phyloP scores from a whole-genome alignment of 202 grass and related monocot species.

The Eragrostis tef region DNA sequence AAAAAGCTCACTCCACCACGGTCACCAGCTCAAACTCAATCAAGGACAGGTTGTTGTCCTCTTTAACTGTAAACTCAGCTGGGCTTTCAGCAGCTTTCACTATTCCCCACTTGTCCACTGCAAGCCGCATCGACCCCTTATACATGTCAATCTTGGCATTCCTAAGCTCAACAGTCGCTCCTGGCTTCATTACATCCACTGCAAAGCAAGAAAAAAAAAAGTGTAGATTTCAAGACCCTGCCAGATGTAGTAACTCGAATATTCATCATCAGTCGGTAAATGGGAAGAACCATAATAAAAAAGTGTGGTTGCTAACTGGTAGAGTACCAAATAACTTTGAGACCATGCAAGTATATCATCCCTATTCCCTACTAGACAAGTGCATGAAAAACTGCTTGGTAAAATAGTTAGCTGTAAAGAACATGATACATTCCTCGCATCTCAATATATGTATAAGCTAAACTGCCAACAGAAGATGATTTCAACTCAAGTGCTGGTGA shows the following conservation, averaged over 20 bases:
- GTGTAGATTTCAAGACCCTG: neutral
- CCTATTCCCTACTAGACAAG: neutral
- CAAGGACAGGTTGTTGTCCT: conserved; percentile 68
- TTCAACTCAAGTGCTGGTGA: too few species aligned
- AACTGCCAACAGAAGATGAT: too few species aligned
- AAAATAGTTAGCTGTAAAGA: neutral
- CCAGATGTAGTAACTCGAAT: neutral
- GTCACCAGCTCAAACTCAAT: conserved; percentile 69
- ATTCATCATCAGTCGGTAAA: too few species aligned
- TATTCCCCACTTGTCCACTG: conserved; percentile 56
- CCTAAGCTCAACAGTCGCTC: conserved; percentile 48
- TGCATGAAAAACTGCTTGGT: neutral
- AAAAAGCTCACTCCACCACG: conserved; percentile 44
- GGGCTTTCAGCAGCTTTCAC: conserved; percentile 50
- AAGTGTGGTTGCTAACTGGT: neutral
- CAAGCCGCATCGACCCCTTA: conserved; percentile 66
- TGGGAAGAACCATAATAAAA: too few species aligned
- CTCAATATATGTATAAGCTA: neutral
- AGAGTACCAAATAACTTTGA: neutral
- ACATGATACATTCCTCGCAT: neutral
- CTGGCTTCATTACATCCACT: conserved; percentile 66
- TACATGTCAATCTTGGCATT: conserved; percentile 72
- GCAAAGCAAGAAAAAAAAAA: neutral
- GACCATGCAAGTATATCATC: neutral
- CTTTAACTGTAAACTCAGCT: conserved; percentile 54